Conservation (phyloP, 148 eudicot species). For the Camellia lanceoleosa region DNA sequence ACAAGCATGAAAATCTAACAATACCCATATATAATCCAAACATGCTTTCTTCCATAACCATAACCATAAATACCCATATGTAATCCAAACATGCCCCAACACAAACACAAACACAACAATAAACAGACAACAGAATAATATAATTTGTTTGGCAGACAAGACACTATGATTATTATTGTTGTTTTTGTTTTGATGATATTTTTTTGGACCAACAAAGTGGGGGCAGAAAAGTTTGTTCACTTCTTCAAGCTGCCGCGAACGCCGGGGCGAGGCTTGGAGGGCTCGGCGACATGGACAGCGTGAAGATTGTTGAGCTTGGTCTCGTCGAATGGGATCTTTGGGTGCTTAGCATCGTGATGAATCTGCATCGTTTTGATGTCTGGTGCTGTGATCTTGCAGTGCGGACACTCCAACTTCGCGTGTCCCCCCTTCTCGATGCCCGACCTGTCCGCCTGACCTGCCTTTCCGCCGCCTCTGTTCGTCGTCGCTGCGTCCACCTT, state of each 20-base stretch:
- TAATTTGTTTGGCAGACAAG: neutral
- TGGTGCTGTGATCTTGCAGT: conserved; percentile 82
- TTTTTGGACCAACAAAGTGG: neutral
- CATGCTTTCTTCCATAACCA: neutral
- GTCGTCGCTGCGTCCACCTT: conserved; percentile 83
- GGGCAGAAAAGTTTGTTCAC: conserved; percentile 14
- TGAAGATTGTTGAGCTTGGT: conserved; percentile 67
- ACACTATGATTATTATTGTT: neutral
- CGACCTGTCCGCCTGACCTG: conserved; percentile 68
- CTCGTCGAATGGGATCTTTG: conserved; percentile 80
- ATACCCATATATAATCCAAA: neutral
- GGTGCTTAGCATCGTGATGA: conserved; percentile 88
- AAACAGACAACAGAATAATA: neutral
- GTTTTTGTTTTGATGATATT: too few relatives aligned
- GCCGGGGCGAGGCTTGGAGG: conserved; percentile 60
- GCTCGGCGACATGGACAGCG: conserved; percentile 27
- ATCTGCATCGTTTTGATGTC: conserved; percentile 92
- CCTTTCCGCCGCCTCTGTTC: conserved; percentile 90
- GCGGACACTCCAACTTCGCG: conserved; percentile 86
- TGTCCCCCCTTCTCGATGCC: conserved; percentile 85
- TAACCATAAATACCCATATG: neutral
- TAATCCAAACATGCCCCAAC: neutral
- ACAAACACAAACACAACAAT: neutral
- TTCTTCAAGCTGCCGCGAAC: conserved; percentile 86
- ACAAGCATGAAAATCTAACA: neutral